Evolutionary conservation across 805 yeast genomes (phyloP).

Genomic region (Lipomyces japonicus): DNA sequence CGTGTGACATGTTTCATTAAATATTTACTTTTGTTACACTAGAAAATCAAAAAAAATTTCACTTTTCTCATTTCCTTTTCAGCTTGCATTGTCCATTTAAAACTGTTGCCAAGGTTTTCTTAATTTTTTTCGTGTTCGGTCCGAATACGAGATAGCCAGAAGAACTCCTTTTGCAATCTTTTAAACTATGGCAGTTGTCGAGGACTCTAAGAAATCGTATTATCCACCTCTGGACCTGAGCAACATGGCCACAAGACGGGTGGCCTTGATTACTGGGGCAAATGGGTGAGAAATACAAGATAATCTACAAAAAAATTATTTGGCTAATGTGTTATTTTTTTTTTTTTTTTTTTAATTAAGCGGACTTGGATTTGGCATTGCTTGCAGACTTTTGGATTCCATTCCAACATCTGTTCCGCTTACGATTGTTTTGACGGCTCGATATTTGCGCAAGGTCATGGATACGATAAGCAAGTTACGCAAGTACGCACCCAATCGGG

Average conservation of each 20-base stretch:
- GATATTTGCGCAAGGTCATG: conserved; percentile 80
- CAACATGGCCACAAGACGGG: conserved; percentile 16
- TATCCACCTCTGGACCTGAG: not conserved
- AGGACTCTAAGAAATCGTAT: no score
- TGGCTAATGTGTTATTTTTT: not conserved
- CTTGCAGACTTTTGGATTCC: conserved; percentile 67
- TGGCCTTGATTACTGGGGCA: conserved; percentile 44
- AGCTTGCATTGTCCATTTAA: no score
- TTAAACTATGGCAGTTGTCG: no score
- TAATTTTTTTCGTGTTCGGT: no score
- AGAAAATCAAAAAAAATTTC: no score
- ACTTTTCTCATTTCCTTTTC: no score
- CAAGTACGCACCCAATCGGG: conserved; percentile 34
- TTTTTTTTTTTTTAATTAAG: conserved; percentile 35
- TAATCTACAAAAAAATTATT: not conserved
- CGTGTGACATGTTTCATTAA: no score
- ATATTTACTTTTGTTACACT: no score
- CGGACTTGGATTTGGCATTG: conserved; percentile 82
- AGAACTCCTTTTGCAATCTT: no score
- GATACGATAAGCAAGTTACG: conserved; percentile 64
- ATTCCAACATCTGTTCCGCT: conserved; percentile 52
- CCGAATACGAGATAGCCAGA: no score
- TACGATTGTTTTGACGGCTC: conserved; percentile 81
- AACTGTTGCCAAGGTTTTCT: no score
- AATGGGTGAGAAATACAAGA: conserved; percentile 33